Evolutionary conservation across 208 protist genomes (phyloP), one percentile per base, ranked within the genome.

Genomic region (Leishmania tarentolae): DNA sequence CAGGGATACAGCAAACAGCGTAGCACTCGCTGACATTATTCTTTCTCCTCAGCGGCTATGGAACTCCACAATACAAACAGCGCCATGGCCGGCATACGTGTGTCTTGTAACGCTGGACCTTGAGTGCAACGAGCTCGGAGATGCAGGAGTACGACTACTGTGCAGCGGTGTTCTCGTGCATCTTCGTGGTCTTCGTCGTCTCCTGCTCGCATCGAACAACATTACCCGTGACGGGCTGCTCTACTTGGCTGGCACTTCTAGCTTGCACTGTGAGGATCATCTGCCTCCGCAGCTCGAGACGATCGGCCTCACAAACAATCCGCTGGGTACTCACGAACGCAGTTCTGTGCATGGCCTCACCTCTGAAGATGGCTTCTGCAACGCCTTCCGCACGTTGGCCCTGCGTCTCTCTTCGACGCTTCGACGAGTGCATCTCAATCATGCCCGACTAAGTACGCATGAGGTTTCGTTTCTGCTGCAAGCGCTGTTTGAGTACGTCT

Each of bases 291-390:
- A 47, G 0, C 61, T 90, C 3, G 84, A 84, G 35, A 78, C 78
- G n/a, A 11, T 89, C 5, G 88, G 88, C 2, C 79, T 91, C 31
- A 89, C 85, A 6, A 91, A 91, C 72, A 91, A 91, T n/a, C 75
- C 75, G 0, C 75, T 88, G 0, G 63, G 80, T 13, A 53, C 53
- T 5, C 42, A 44, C n/a, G 50, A 35, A 40, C 24, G 53, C 17
- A 35, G 72, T 31, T 11, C 8, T n/a, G 28, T 21, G 2, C 19
- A 71, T 47, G 61, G 46, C n/a, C 42, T 28, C 9, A 15, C 74
- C 3, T n/a, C 35, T n/a, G 44, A 63, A 1, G 37, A 47, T 1
- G 46, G 3, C 31, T 83, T 74, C 75, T 37, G 28, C 21, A 63
- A 59, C 31, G 44, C 66, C 50, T 65, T 89, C 69, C 42, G 81